phyloP scores from a whole-genome alignment of 2,329 filamentous ascomycete species.

The Cercospora sesami region DNA sequence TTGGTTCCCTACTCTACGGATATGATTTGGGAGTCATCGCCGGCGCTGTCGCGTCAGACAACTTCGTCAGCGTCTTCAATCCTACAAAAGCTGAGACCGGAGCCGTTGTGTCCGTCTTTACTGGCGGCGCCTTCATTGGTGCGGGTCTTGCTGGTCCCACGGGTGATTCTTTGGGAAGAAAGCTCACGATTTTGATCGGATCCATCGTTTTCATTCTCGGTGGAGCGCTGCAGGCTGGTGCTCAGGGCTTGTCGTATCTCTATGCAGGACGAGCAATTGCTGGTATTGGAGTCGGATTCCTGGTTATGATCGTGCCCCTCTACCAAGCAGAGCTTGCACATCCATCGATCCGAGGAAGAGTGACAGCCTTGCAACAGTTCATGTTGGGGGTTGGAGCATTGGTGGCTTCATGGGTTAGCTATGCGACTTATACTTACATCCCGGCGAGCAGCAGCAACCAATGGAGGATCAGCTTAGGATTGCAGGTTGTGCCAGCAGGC shows the following conservation, averaged over 20 bases:
- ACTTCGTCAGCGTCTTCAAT: slow-evolving; percentile 46
- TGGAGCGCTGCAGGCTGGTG: slow-evolving; percentile 71
- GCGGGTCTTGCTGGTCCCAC: slow-evolving; percentile 63
- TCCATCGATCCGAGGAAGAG: slow-evolving; percentile 71
- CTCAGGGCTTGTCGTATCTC: slow-evolving; percentile 59
- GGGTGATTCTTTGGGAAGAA: slow-evolving; percentile 67
- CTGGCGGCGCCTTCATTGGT: slow-evolving; percentile 71
- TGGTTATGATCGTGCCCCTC: slow-evolving; percentile 66
- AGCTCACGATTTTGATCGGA: slow-evolving; percentile 71
- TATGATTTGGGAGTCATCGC: slow-evolving; percentile 61
- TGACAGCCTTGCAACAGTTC: slow-evolving; percentile 77
- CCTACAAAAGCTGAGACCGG: slow-evolving; percentile 50
- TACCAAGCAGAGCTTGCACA: slow-evolving; percentile 81
- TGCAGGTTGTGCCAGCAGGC: slow-evolving; percentile 69
- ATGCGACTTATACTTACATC: slow-evolving; percentile 58
- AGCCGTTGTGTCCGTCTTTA: slow-evolving; percentile 75
- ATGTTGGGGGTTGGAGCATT: slow-evolving; percentile 78
- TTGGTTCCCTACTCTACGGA: slow-evolving; percentile 60
- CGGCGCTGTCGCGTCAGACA: slow-evolving; percentile 53
- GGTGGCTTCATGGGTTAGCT: slow-evolving; percentile 71
- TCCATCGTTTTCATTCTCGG: slow-evolving; percentile 70
- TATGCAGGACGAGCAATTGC: slow-evolving; percentile 61
- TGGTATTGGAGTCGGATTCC: slow-evolving; percentile 56
- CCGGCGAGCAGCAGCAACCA: slow-evolving; percentile 50
- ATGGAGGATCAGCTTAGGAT: slow-evolving; percentile 65